A percentile compares a stretch with the other conserved stretches of the same genome.
These are phyloP conservation scores for Dactylis glomerata DNA, from an alignment of 176 grass and related monocot species.

Conservation along the genomic window DNA sequence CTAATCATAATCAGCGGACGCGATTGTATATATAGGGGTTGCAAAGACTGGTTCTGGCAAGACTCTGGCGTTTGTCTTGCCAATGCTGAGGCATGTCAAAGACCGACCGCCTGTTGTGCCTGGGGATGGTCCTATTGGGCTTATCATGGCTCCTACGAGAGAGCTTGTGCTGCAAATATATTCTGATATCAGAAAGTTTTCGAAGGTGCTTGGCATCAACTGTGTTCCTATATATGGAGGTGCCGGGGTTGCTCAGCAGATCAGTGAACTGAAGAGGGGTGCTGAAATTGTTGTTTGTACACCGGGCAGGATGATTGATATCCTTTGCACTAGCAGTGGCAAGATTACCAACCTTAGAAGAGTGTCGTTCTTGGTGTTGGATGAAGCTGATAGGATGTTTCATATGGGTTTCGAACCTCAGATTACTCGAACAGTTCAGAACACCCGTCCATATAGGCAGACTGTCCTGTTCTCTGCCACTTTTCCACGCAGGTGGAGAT, in stretches of 20 bases:
- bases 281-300: conserved; percentile 95
- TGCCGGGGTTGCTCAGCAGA: conserved; percentile 95
- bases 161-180: conserved; percentile 96
- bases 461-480: conserved; percentile 96
- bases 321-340: conserved; percentile 84
- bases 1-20: conserved; percentile 93
- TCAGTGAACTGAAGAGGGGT: conserved; percentile 92
- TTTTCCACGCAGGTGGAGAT: conserved; percentile 96
- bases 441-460: conserved; percentile 81
- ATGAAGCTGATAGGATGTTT: conserved; percentile 99
- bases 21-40: conserved; percentile 92
- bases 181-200: conserved; percentile 88
- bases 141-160: conserved; percentile 96
- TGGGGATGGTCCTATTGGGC: conserved; percentile 88
- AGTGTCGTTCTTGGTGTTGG: conserved; percentile 93
- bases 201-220: conserved; percentile 81
- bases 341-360: conserved; percentile 96
- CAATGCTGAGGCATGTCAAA: conserved; percentile 97
- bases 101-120: conserved; percentile 76
- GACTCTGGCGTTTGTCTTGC: conserved; percentile 94
- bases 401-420: conserved; percentile 99
- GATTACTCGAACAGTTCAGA: conserved; percentile 86
- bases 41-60: conserved; percentile 98
- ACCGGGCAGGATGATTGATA: conserved; percentile 95
- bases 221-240: conserved; percentile 94